phyloP scores from a whole-genome alignment of 768 basidiomycete species.

The Epithele typhae region DNA sequence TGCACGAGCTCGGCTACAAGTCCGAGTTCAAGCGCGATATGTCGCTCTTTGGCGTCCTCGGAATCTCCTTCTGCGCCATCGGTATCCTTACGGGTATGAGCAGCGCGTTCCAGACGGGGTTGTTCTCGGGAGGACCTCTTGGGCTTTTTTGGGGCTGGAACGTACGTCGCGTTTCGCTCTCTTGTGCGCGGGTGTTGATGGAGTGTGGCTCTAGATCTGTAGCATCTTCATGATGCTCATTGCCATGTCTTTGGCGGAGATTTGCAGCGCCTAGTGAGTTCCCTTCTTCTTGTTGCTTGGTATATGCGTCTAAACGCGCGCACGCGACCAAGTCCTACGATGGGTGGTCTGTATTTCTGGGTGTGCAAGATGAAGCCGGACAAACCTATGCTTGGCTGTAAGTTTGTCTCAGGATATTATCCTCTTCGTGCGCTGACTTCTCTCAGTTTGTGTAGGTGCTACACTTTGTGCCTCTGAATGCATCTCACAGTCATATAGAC shows the following conservation, averaged over 20 bases:
- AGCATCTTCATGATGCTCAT: constrained; percentile 57
- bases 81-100: constrained; percentile 60
- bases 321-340: constrained; percentile 40
- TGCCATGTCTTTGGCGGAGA: constrained; percentile 52
- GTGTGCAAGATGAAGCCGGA: constrained; percentile 58
- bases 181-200: neutral
- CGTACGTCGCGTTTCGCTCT: constrained; percentile 27
- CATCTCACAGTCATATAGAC: constrained; percentile 30
- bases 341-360: constrained; percentile 62
- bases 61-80: constrained; percentile 57
- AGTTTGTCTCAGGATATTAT: no score
- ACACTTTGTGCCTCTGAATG: neutral
- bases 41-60: constrained; percentile 54
- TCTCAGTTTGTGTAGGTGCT: constrained; percentile 13
- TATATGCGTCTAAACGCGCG: no score
- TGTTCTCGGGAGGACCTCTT: constrained; percentile 54
- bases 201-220: constrained; percentile 36
- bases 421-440: neutral
- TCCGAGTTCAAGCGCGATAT: constrained; percentile 56
- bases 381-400: constrained; percentile 48
- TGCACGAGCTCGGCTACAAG: constrained; percentile 50
- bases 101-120: constrained; percentile 54
- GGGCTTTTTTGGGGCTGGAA: constrained; percentile 65
- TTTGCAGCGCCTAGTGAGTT: constrained; percentile 53
- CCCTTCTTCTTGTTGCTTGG: no score